A percentile compares a stretch with the other conserved stretches of the same genome.
These are phyloP conservation scores for Jacaranda mimosifolia DNA, from an alignment of 257 asterid genomes.

Conservation along the genomic window DNA sequence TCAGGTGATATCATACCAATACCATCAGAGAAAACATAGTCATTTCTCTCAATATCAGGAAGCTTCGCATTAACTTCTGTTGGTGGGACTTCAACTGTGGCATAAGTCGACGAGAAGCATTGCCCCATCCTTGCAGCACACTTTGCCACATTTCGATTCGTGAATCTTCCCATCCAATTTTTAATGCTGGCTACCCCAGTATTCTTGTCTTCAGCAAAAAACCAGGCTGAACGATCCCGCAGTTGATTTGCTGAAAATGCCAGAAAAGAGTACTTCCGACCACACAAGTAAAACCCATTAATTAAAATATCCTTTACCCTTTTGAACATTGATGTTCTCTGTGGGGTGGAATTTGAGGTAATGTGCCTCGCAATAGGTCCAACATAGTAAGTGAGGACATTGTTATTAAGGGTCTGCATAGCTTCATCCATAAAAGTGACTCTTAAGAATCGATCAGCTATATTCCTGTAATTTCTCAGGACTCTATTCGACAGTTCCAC, in stretches of 20 bases:
- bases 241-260: conserved; percentile 91
- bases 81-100: conserved; percentile 75
- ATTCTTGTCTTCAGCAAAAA: conserved; percentile 72
- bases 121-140: conserved; percentile 97
- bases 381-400: conserved; percentile 63
- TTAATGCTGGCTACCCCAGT: conserved; percentile 50
- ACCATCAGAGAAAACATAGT: conserved; percentile 84
- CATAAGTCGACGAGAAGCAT: conserved; percentile 96
- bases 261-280: conserved; percentile 74
- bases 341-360: conserved; percentile 48
- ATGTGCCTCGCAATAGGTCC: conserved; percentile 66
- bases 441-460: conserved; percentile 81
- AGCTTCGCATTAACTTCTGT: conserved; percentile 46
- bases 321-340: conserved; percentile 72
- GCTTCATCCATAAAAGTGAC: conserved; percentile 97
- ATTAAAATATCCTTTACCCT: conserved; percentile 64
- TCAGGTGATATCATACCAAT: conserved; percentile 79
- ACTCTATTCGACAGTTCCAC: conserved; percentile 87
- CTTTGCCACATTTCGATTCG: conserved; percentile 70
- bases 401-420: conserved; percentile 71
- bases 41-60: conserved; percentile 70
- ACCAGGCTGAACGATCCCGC: conserved; percentile 96
- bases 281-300: conserved; percentile 77
- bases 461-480: conserved; percentile 61
- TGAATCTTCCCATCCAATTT: conserved; percentile 90